These are phyloP conservation scores for Lepidopterella palustris DNA, from an alignment of 495 filamentous ascomycete species.

Conservation along the genomic window DNA sequence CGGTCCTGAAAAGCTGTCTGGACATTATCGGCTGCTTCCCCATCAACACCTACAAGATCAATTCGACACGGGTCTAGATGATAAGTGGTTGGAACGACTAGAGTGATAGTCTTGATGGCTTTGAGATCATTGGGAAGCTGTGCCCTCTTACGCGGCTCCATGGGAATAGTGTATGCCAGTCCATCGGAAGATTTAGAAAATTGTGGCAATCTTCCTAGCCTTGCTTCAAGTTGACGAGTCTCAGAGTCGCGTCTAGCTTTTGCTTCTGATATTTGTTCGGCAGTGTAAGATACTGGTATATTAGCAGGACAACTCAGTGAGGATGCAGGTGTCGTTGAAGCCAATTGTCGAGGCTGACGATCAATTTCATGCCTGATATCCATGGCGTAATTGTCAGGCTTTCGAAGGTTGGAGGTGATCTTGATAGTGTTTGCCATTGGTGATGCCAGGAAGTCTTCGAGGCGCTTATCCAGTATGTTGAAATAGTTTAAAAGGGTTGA, in stretches of 20 bases:
- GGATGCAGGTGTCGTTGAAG: background rate
- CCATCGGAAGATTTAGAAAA: slow-evolving; percentile 70
- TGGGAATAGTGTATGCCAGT: slow-evolving; percentile 61
- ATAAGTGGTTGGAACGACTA: slow-evolving; percentile 68
- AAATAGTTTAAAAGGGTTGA: slow-evolving; percentile 61
- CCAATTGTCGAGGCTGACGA: background rate
- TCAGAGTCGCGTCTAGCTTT: slow-evolving; percentile 45
- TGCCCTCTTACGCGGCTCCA: slow-evolving; percentile 58
- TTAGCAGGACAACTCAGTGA: background rate
- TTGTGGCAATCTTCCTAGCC: slow-evolving; percentile 60
- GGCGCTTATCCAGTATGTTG: slow-evolving; percentile 65
- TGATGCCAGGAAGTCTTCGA: slow-evolving; percentile 65
- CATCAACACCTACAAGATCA: slow-evolving; percentile 56
- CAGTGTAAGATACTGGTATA: slow-evolving; percentile 5
- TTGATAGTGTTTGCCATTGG: slow-evolving; percentile 74
- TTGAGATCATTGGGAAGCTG: slow-evolving; percentile 59
- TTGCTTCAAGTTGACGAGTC: slow-evolving; percentile 67
- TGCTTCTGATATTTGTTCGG: slow-evolving; percentile 18
- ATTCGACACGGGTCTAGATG: slow-evolving; percentile 63
- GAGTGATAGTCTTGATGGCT: slow-evolving; percentile 54
- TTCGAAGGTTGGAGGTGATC: slow-evolving; percentile 61
- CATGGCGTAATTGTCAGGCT: slow-evolving; percentile 7
- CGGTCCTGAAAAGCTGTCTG: slow-evolving; percentile 60
- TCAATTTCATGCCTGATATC: background rate
- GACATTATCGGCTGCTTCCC: slow-evolving; percentile 53